Evolutionary conservation across 75 land plant genomes (phyloP).

Genomic region (Isoetes taiwanensis): DNA sequence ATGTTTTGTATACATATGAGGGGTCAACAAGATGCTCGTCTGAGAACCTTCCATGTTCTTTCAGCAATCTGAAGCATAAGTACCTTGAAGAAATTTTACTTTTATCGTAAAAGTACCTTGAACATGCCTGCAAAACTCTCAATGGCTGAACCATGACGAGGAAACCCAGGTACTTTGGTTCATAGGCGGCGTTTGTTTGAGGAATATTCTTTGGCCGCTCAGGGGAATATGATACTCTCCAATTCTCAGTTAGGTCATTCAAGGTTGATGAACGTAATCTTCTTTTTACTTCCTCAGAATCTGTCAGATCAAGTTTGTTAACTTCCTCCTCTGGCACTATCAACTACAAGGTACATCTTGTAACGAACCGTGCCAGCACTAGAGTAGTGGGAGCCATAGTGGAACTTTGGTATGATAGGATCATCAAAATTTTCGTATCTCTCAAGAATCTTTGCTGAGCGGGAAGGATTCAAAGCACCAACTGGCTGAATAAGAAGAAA

Average conservation of each 20-base stretch:
- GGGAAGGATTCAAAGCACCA: slow-evolving; percentile 81
- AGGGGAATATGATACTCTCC: slow-evolving; percentile 8
- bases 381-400: slow-evolving; percentile 97
- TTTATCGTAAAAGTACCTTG: too few relatives aligned
- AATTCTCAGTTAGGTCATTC: slow-evolving; percentile 8
- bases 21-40: too few relatives aligned
- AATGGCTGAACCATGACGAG: slow-evolving; percentile 82
- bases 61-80: too few relatives aligned
- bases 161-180: slow-evolving; percentile 44
- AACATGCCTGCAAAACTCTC: slow-evolving; percentile 59
- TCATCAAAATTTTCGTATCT: slow-evolving; percentile 92
- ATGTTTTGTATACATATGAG: too few relatives aligned
- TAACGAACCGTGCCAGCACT: slow-evolving; percentile 87
- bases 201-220: slow-evolving; percentile 16
- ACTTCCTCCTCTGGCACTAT: slow-evolving; percentile 56
- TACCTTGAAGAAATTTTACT: too few relatives aligned
- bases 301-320: too few relatives aligned
- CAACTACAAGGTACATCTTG: not conserved
- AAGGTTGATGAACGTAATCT: slow-evolving; percentile 31
- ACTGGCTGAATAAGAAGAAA: slow-evolving; percentile 49
- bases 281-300: slow-evolving; percentile 37
- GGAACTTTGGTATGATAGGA: slow-evolving; percentile 91
- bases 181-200: slow-evolving; percentile 34
- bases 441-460: slow-evolving; percentile 77
- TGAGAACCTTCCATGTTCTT: too few relatives aligned